Percentiles rank a stretch among this genome's conserved stretches.
Conservation (phyloP, 2,329 filamentous ascomycete genomes). For the Colletotrichum sp. region DNA sequence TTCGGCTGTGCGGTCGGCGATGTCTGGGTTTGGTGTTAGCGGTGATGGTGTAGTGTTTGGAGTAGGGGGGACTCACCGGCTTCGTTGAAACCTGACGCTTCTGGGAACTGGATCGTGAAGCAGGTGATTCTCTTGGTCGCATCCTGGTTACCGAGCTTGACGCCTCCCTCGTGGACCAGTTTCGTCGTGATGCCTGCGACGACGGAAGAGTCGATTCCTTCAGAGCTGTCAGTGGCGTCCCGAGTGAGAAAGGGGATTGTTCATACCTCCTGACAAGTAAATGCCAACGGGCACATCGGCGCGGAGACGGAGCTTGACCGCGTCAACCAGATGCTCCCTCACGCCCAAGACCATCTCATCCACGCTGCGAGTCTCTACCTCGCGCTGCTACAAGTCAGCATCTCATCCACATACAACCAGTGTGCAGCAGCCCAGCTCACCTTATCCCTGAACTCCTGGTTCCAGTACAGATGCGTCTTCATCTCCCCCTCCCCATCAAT, state of each 20-base stretch:
- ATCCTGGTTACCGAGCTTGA: slow-evolving; percentile 48
- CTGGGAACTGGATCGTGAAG: slow-evolving; percentile 60
- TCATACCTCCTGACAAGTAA: slow-evolving; percentile 62
- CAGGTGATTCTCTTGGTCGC: slow-evolving; percentile 31
- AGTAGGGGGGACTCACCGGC: slow-evolving; percentile 33
- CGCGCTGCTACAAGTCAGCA: slow-evolving; percentile 22
- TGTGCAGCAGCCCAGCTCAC: slow-evolving; percentile 27
- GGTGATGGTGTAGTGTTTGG: no score
- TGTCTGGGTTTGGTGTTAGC: slow-evolving; percentile 14
- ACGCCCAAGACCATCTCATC: slow-evolving; percentile 58
- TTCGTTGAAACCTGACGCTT: slow-evolving; percentile 54
- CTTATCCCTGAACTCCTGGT: slow-evolving; percentile 57
- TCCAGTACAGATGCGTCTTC: slow-evolving; percentile 55
- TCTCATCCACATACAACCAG: neutral
- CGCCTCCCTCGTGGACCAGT: slow-evolving; percentile 51
- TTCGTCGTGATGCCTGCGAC: slow-evolving; percentile 62
- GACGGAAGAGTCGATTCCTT: slow-evolving; percentile 62
- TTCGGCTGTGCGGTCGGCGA: slow-evolving; percentile 36
- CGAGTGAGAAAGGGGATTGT: slow-evolving; percentile 25
- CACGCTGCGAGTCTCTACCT: slow-evolving; percentile 46
- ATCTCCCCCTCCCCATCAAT: slow-evolving; percentile 38
- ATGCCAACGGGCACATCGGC: slow-evolving; percentile 64
- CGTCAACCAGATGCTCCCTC: slow-evolving; percentile 53
- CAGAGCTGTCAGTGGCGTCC: slow-evolving; percentile 43
- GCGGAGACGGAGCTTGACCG: slow-evolving; percentile 55